phyloP scores from a whole-genome alignment of 352 stramenopile genomes.

The Globisporangium takayamanum region DNA sequence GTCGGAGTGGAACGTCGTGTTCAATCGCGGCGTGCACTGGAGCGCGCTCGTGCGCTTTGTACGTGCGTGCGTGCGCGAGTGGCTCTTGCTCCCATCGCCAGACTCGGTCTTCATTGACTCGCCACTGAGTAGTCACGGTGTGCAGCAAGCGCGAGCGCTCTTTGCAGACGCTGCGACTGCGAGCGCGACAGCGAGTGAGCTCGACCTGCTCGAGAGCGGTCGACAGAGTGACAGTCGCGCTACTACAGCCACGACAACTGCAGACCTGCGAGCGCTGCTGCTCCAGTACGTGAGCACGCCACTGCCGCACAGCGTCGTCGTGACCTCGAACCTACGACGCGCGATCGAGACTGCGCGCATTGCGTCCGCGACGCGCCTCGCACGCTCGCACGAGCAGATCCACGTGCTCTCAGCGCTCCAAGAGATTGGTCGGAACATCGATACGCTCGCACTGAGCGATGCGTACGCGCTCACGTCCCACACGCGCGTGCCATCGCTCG shows the following conservation, averaged over 20 bases:
- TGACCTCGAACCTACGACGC: slow-evolving; percentile 65
- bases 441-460: slow-evolving; percentile 71
- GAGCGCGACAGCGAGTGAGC: neutral
- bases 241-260: slow-evolving; percentile 1
- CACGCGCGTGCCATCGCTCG: no score
- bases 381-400: slow-evolving; percentile 49
- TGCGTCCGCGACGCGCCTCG: slow-evolving; percentile 51
- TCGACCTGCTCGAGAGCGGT: neutral
- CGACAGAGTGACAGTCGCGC: no score
- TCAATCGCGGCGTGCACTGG: slow-evolving; percentile 69
- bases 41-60: slow-evolving; percentile 38
- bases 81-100: slow-evolving; percentile 50
- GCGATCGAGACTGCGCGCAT: slow-evolving; percentile 79
- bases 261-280: slow-evolving; percentile 20
- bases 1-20: slow-evolving; percentile 86
- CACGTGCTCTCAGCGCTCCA: slow-evolving; percentile 80
- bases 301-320: slow-evolving; percentile 51
- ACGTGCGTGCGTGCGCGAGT: slow-evolving; percentile 54
- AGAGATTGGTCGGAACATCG: slow-evolving; percentile 81
- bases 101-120: slow-evolving; percentile 85
- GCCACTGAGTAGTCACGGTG: slow-evolving; percentile 55
- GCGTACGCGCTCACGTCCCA: slow-evolving; percentile 30
- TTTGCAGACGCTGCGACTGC: slow-evolving; percentile 17
- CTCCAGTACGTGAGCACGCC: slow-evolving; percentile 44
- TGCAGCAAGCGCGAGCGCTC: slow-evolving; percentile 52